These are phyloP conservation scores for Picochlorum sp. DNA, from an alignment of 139 green algal genomes.

Conservation along the genomic window DNA sequence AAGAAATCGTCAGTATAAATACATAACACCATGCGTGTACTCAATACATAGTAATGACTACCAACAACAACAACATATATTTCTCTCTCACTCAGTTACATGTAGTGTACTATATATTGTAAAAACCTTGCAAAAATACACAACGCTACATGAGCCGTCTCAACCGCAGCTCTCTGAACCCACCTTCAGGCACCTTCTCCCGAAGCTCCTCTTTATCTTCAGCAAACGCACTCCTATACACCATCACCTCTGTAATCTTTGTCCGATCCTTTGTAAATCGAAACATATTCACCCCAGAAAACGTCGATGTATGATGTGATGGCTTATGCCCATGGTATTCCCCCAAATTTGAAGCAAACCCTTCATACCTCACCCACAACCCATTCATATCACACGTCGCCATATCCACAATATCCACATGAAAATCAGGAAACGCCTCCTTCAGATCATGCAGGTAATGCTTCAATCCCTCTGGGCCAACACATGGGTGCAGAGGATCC, in stretches of 20 bases:
- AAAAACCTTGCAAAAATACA: no score
- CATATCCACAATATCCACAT: slow-evolving; percentile 23
- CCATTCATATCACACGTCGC: slow-evolving; percentile 23
- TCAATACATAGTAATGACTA: no score
- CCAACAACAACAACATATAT: no score
- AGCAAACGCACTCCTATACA: slow-evolving; percentile 29
- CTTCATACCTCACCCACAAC: slow-evolving; percentile 17
- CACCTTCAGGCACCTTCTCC: slow-evolving; percentile 16
- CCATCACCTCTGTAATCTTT: slow-evolving; percentile 26
- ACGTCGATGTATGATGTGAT: slow-evolving; percentile 17
- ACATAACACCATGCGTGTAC: no score
- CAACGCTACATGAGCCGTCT: slow-evolving; percentile 6
- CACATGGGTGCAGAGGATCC: slow-evolving; percentile 23
- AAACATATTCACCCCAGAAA: slow-evolving; percentile 25
- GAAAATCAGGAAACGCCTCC: slow-evolving; percentile 29
- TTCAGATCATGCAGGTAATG: slow-evolving; percentile 26
- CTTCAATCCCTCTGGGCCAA: slow-evolving; percentile 17
- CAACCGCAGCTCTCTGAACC: slow-evolving; percentile 27
- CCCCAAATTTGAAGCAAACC: slow-evolving; percentile 11
- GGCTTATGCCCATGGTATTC: slow-evolving; percentile 21
- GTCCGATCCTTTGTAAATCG: slow-evolving; percentile 29
- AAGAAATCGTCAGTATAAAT: no score
- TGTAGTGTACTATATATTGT: no score
- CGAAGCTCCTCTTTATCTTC: slow-evolving; percentile 28
- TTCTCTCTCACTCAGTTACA: no score